phyloP scores from a whole-genome alignment of 2,329 filamentous ascomycete species.

The Aspergillus hortae region DNA sequence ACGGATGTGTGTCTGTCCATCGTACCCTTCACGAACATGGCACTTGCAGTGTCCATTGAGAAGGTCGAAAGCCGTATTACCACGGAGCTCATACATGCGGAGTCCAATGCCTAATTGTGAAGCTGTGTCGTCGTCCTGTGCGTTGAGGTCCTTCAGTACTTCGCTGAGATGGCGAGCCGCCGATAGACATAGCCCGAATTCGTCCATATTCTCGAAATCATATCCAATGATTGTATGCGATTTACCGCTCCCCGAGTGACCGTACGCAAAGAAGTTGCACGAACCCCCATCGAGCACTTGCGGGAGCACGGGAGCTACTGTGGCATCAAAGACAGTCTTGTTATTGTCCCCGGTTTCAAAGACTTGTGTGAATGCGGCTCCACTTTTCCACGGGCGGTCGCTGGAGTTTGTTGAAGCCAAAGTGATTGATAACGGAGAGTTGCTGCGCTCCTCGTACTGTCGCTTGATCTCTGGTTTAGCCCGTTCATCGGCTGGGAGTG shows the following conservation, averaged over 20 bases:
- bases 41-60: conserved; percentile 39
- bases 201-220: conserved; percentile 30
- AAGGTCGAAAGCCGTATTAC: conserved; percentile 42
- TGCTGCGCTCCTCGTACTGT: not conserved
- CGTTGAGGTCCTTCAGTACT: conserved; percentile 24
- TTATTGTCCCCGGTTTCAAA: conserved; percentile 22
- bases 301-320: conserved; percentile 34
- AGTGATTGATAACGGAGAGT: not conserved
- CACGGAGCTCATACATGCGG: conserved; percentile 42
- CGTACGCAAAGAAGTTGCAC: conserved; percentile 45
- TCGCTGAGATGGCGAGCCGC: conserved; percentile 31
- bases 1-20: conserved; percentile 40
- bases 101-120: conserved; percentile 35
- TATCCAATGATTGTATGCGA: conserved; percentile 45
- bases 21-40: conserved; percentile 39
- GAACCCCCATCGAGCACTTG: conserved; percentile 32
- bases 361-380: conserved; percentile 16
- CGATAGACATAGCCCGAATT: conserved; percentile 38
- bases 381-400: conserved; percentile 24
- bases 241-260: conserved; percentile 43
- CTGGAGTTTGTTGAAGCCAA: not conserved
- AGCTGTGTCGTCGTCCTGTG: not conserved
- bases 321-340: conserved; percentile 24
- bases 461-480: not conserved
- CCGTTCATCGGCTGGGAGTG: not conserved